Conservation (phyloP, 805 yeast genomes). For the Cyberlindnera nakhonratchasimensis region DNA sequence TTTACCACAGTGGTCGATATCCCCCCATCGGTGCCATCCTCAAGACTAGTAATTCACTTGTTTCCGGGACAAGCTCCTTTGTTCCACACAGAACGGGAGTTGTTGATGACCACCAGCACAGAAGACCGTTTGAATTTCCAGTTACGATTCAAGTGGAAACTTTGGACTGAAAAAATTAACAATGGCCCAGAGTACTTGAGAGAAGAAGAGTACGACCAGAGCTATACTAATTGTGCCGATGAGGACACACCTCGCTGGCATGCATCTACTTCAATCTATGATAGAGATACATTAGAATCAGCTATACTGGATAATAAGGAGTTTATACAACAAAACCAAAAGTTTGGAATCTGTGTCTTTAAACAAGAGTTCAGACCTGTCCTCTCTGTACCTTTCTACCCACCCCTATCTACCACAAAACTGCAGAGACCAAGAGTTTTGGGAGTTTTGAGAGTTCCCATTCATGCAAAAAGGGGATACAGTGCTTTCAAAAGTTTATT, state of each 20-base stretch:
- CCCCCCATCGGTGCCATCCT: constrained; percentile 5
- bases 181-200: not conserved
- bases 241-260: constrained; percentile 1
- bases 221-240: not conserved
- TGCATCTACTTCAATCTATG: not conserved
- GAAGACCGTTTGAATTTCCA: not conserved
- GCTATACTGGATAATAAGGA: not conserved
- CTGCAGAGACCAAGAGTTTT: not conserved
- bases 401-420: not conserved
- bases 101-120: not conserved
- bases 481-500: constrained; percentile 4
- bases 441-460: constrained; percentile 5
- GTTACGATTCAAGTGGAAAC: constrained; percentile 2
- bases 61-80: constrained; percentile 8
- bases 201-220: not conserved
- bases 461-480: not conserved
- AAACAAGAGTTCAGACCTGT: constrained; percentile 1
- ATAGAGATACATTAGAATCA: not conserved
- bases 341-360: constrained; percentile 1
- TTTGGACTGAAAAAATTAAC: constrained; percentile 3
- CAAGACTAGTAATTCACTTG: constrained; percentile 6
- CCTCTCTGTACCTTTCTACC: not conserved
- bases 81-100: constrained; percentile 7
- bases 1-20: not conserved
- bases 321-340: not conserved